phyloP scores from a whole-genome alignment of 768 basidiomycete species.

The Naganishia kalamii region DNA sequence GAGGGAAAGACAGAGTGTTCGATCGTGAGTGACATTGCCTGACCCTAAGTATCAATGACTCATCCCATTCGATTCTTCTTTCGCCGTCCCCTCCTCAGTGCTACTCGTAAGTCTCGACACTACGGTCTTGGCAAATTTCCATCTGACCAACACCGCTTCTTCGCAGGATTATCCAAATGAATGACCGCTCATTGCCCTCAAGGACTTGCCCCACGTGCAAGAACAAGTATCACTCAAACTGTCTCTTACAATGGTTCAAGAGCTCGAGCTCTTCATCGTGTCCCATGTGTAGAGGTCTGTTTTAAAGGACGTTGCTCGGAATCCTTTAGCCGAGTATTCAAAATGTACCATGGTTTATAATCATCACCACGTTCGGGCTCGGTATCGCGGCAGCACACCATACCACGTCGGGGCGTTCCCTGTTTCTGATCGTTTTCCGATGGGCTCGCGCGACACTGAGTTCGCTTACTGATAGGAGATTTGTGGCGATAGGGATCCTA shows the following conservation, averaged over 20 bases:
- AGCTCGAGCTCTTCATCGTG: conserved; percentile 72
- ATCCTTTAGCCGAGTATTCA: too few species aligned
- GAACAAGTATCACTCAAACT: conserved; percentile 85
- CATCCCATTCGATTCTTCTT: not conserved
- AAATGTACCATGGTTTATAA: too few species aligned
- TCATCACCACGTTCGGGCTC: too few species aligned
- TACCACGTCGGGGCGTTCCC: too few species aligned
- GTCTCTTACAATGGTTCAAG: conserved; percentile 67
- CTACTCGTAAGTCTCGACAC: conserved; percentile 37
- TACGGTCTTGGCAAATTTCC: not conserved
- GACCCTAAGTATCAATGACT: not conserved
- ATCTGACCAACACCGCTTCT: not conserved
- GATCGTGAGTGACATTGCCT: conserved; percentile 59
- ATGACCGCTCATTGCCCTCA: conserved; percentile 77
- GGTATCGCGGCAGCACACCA: too few species aligned
- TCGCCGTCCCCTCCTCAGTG: conserved; percentile 24
- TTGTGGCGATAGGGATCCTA: too few species aligned
- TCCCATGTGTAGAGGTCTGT: conserved; percentile 64
- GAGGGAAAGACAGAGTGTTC: conserved; percentile 94
- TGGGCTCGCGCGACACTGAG: too few species aligned
- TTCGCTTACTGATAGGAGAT: too few species aligned
- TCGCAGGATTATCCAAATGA: conserved; percentile 76
- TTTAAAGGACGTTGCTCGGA: not conserved
- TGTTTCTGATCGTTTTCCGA: too few species aligned
- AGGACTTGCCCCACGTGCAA: conserved; percentile 92